Evolutionary conservation across 2,329 filamentous ascomycete genomes (phyloP), one percentile per base, ranked within the genome.

Genomic region (Lojkania enalia): DNA sequence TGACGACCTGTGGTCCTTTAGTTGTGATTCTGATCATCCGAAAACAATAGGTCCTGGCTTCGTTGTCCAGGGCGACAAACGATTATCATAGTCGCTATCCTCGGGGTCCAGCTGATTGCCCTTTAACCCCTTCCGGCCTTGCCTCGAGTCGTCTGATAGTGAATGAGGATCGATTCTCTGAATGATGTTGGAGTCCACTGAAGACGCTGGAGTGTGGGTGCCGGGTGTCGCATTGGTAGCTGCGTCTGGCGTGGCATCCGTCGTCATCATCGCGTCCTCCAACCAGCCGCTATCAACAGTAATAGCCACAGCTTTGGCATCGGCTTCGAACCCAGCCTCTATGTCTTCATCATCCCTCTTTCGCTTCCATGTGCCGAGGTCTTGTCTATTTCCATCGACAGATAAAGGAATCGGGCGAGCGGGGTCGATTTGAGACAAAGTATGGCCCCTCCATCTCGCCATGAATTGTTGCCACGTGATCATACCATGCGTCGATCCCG

Each of bases 331-430:
- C 12, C 20, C 35, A 19, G 20, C 35, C 19, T 19, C 35, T 19
- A 20, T 37, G 35, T 37, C 19, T 37, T 37, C 35, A 37, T 37
- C 35, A 37, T 20, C 35, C 35, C 35, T 37, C 35, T 37, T 37
- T 33, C 31, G 31, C 31, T 33, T 33, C 31, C 31, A 7, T 33
- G 15, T 33, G 15, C 31, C 15, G 31, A 33, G 15, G 31, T 33
- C 31, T 33, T 33, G 31, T 33, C 31, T 33, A 33, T 15, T 33
- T 33, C 31, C 31, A 33, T 33, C 12, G 31, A 33, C 31, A 33
- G 31, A 33, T 15, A 33, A n/a, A 33, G 31, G 31, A 20, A 37
- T 37, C 35, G 35, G 35, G 35, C 35, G 35, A 37, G 35, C 15
- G 35, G 35, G 35, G 35, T 37, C 15, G 35, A 23, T 37, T 37